A percentile compares a stretch with the other conserved stretches of the same genome.
phyloP scores from a whole-genome alignment of 202 grass and related monocot genomes.

The Cymbopogon flexuosus region DNA sequence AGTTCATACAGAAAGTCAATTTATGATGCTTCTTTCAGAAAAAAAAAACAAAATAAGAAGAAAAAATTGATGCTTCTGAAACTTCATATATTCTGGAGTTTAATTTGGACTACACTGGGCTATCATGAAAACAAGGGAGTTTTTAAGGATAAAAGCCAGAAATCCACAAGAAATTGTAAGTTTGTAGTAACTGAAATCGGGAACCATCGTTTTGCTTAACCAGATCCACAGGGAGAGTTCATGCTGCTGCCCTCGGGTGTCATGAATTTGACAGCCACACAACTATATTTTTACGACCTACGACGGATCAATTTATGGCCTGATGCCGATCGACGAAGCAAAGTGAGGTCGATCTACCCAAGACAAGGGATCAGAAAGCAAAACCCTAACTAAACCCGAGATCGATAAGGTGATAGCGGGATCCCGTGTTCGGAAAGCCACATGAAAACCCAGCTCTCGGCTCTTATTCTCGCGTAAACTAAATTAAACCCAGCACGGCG shows the following conservation, averaged over 20 bases:
- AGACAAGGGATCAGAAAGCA: background rate
- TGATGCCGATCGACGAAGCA: background rate
- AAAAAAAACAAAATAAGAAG: background rate
- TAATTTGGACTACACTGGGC: background rate
- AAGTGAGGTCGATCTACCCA: background rate
- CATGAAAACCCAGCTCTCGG: background rate
- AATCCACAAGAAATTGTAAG: background rate
- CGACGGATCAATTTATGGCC: background rate
- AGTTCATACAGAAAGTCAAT: background rate
- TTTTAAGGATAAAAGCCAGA: background rate
- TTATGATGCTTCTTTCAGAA: background rate
- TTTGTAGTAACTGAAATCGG: background rate
- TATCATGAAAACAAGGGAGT: background rate
- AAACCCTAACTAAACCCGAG: slow-evolving; percentile 24
- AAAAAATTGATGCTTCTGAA: background rate
- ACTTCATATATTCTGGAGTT: background rate
- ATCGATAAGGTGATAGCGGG: background rate
- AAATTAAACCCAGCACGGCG: background rate
- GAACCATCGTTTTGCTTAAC: background rate
- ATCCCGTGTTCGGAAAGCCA: background rate
- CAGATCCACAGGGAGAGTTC: background rate
- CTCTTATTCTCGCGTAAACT: too few relatives aligned
- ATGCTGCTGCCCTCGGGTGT: background rate
- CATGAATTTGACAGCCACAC: background rate
- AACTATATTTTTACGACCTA: background rate